Conservation (phyloP, 306 rosid species). For the Sicyos baderoa region DNA sequence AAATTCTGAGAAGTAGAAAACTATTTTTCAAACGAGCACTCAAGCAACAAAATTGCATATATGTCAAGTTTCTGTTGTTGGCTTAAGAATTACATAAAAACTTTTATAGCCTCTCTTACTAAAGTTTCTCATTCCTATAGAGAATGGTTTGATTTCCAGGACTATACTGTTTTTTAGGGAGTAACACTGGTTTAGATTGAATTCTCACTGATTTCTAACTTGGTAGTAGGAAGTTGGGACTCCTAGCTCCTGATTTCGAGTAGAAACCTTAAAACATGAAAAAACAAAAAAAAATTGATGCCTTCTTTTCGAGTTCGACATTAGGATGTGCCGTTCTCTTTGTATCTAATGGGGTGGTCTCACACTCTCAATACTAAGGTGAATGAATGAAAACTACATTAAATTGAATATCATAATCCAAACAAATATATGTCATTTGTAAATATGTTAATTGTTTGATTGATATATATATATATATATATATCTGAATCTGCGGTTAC, state of each 20-base stretch:
- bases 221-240: neutral
- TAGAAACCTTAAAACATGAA: neutral
- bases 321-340: neutral
- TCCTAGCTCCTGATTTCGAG: neutral
- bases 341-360: neutral
- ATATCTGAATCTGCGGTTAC: too few relatives aligned
- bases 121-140: neutral
- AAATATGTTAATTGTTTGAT: too few relatives aligned
- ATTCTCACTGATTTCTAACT: neutral
- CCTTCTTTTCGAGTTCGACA: neutral
- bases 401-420: neutral
- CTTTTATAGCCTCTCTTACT: neutral
- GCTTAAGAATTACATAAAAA: neutral
- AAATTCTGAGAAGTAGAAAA: neutral
- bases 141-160: neutral
- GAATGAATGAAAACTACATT: neutral
- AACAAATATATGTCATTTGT: too few relatives aligned
- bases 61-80: neutral
- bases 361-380: neutral
- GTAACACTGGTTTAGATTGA: neutral
- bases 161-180: neutral
- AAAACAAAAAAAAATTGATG: too few relatives aligned
- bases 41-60: neutral
- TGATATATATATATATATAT: too few relatives aligned
- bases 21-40: neutral